Percentiles rank a stretch among this genome's conserved stretches.
Evolutionary conservation across 768 basidiomycete species (phyloP).

Genomic region (Agaricus sinodeliciosus): DNA sequence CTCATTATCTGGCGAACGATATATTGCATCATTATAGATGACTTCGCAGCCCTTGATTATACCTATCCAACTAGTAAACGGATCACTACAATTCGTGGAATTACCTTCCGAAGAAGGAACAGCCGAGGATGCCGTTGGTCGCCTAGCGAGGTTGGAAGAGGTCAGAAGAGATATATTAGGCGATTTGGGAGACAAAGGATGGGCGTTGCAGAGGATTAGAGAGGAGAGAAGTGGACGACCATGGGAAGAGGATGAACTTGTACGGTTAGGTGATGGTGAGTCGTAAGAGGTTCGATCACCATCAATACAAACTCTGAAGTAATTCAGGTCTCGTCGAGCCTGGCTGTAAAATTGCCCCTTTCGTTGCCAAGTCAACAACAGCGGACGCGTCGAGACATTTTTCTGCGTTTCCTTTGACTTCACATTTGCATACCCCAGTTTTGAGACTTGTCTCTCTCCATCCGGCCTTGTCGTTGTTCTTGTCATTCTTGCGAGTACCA

Average conservation of each 20-base stretch:
- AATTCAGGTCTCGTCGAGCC: constrained; percentile 43
- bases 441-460: constrained; percentile 71
- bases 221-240: constrained; percentile 48
- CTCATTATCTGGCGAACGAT: background rate
- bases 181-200: constrained; percentile 44
- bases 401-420: constrained; percentile 63
- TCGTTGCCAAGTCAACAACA: constrained; percentile 35
- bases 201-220: constrained; percentile 65
- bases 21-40: constrained; percentile 10
- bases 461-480: constrained; percentile 42
- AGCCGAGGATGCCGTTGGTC: constrained; percentile 53
- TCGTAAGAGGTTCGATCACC: background rate
- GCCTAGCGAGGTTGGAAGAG: constrained; percentile 38
- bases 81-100: constrained; percentile 57
- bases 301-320: too few species aligned
- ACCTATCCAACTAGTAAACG: constrained; percentile 52
- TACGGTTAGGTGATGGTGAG: constrained; percentile 57
- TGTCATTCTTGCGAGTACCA: constrained; percentile 63
- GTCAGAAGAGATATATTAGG: constrained; percentile 50
- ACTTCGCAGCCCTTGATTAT: constrained; percentile 32
- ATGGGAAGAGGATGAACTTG: constrained; percentile 72
- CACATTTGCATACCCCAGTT: constrained; percentile 57
- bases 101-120: constrained; percentile 41
- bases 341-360: constrained; percentile 40
- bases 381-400: constrained; percentile 42